Evolutionary conservation across 2,329 filamentous ascomycete genomes (phyloP), one percentile per base, ranked within the genome.

Genomic region (Fusarium sp.): DNA sequence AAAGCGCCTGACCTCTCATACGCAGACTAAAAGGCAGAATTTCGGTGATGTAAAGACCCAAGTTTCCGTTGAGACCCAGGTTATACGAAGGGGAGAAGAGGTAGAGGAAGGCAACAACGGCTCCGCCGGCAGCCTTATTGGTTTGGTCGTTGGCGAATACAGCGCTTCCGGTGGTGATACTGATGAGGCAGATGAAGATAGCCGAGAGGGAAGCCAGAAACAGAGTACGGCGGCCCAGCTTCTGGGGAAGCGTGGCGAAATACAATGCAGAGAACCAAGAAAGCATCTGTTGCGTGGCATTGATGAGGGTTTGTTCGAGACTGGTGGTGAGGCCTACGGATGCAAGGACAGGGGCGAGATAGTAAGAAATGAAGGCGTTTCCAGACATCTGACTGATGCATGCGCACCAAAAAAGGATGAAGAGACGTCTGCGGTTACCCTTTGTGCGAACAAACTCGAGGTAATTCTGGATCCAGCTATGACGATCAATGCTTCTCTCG

Each of bases 231-330:
- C 54, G 49, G 7, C 49, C 49, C 3, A 57, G 28, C 39, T 55
- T 57, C 3, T 49, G 37, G 0, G 49, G 54, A 1, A 57, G 2
- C 0, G 54, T 57, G n/a, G 54, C 39, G 13, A 57, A 57, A 13
- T 57, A 54, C 7, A 57, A 33, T 2, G 54, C 54, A 3, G 48
- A 43, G 19, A 57, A 55, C 39, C 49, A 57, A 2, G 54, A 55
- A 0, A 57, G 30, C 48, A 57, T 57, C 30, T 57, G 54, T 9
- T 54, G 43, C 2, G 54, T 54, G 2, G 54, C 48, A 5, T 57
- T 57, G 30, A 57, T 57, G 2, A 55, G 49, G 7, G 39, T 57
- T 24, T 57, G 54, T n/a, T 44, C 22, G 14, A 57, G 49, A 13
- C 43, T 49, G 2, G 39, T 43, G 1, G 43, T 57, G 8, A 57